Evolutionary conservation across 495 filamentous ascomycete genomes (phyloP), one percentile per base, ranked within the genome.

Genomic region (Chlorociboria aeruginascens): DNA sequence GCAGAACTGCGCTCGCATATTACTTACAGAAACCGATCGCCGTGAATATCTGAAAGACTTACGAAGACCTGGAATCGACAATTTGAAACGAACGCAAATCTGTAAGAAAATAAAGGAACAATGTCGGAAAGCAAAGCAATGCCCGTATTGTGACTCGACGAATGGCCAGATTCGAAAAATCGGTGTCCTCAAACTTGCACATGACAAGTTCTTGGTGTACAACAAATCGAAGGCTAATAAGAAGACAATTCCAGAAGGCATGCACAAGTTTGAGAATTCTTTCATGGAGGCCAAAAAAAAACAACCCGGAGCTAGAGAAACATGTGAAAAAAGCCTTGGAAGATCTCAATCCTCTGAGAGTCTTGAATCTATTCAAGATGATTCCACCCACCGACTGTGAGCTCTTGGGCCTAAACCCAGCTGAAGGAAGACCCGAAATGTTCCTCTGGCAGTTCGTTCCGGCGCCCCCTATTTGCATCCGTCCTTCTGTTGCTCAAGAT

Each of bases 381-480:
- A 87, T 98, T 39, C 78, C 77, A n/a, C 74, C 80, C 34, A 70
- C 71, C 11, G 93, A 98, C 63, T 95, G 89, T 60, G 93, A 97
- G 59, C 71, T 98, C 9, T 66, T 98, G 16, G 88, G 88, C 2
- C 74, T 98, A 62, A 78, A 95, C 53, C 86, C 92, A 31, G 71
- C 77, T 29, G 85, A 93, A 55, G 89, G 88, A 1, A 74, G 89
- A 40, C 92, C 92, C 1, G 92, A 98, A 57, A 94, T 95, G 85
- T 94, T 95, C 63, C 73, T 98, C 14, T 98, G 92, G 92, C 87
- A 94, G 63, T 95, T 88, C 61, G 73, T 98, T 20, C 92, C 92
- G 1, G 90, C 89, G 3, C 88, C 92, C 1, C 92, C 92, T 0
- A 82, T 96, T 28, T 89, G 85, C 55, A 94, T 98, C 57, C 77